Evolutionary conservation across 768 basidiomycete genomes (phyloP).

Genomic region (Tylopilus subfusipes): DNA sequence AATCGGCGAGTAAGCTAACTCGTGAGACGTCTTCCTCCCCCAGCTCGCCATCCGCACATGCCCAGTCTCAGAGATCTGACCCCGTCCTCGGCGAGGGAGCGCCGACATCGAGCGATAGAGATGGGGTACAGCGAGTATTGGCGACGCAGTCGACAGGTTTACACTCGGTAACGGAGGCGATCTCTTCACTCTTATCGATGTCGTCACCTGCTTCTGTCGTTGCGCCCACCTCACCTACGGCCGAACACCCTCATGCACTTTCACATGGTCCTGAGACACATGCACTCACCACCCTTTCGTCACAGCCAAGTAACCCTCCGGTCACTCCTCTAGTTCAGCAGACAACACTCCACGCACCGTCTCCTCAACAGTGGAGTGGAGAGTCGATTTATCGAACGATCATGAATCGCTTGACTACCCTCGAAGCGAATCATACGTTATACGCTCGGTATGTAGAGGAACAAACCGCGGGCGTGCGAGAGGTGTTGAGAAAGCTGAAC

Average conservation of each 20-base stretch:
- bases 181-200: slow-evolving; percentile 17
- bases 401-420: slow-evolving; percentile 82
- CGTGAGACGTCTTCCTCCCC: not conserved
- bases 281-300: not conserved
- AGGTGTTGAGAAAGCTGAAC: slow-evolving; percentile 67
- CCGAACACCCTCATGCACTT: slow-evolving; percentile 3
- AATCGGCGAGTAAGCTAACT: not conserved
- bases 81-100: not conserved
- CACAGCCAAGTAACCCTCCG: slow-evolving; percentile 6
- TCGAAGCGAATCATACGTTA: slow-evolving; percentile 86
- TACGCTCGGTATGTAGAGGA: slow-evolving; percentile 86
- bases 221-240: not conserved
- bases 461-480: slow-evolving; percentile 72
- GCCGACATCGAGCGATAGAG: not conserved
- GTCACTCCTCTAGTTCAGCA: slow-evolving; percentile 1
- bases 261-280: slow-evolving; percentile 7
- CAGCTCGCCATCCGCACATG: not conserved
- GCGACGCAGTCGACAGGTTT: not conserved
- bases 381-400: slow-evolving; percentile 97
- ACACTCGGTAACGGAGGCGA: slow-evolving; percentile 19
- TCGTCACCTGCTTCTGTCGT: slow-evolving; percentile 6
- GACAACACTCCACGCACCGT: not conserved
- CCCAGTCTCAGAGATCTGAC: not conserved
- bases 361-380: slow-evolving; percentile 37
- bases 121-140: not conserved